These are phyloP conservation scores for Mikania micrantha DNA, from an alignment of 129 eudicot species.

Conservation along the genomic window DNA sequence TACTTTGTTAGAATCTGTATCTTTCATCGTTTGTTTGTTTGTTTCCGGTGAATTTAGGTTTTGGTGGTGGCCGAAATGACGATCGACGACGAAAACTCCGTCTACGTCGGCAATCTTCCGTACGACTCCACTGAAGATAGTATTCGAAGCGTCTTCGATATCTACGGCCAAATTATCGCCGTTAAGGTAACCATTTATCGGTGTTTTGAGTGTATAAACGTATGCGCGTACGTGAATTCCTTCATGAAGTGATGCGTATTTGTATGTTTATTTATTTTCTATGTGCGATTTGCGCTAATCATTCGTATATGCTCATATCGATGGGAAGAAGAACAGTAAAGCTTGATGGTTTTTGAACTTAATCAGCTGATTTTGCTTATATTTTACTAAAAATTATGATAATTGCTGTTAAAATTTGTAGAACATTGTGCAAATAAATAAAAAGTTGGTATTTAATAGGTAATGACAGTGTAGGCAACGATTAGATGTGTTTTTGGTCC, in stretches of 20 bases:
- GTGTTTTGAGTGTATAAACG: not conserved
- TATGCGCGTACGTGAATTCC: not conserved
- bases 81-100: slow-evolving; percentile 76
- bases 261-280: too few species aligned
- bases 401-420: not conserved
- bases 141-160: slow-evolving; percentile 53
- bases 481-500: not conserved
- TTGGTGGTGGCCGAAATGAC: slow-evolving; percentile 46
- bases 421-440: not conserved
- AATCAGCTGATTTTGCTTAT: not conserved
- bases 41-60: slow-evolving; percentile 13
- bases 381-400: not conserved
- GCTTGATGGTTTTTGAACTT: not conserved
- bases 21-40: not conserved
- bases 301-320: too few species aligned
- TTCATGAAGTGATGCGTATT: not conserved
- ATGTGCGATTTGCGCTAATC: too few species aligned
- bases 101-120: slow-evolving; percentile 82
- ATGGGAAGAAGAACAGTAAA: too few species aligned
- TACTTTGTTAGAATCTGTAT: not conserved
- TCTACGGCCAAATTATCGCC: slow-evolving; percentile 63
- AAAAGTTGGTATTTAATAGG: not conserved
- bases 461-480: not conserved
- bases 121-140: slow-evolving; percentile 65
- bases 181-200: slow-evolving; percentile 48